Evolutionary conservation across 179 eudicot genomes (phyloP).

Genomic region (Drosera spatulata): DNA sequence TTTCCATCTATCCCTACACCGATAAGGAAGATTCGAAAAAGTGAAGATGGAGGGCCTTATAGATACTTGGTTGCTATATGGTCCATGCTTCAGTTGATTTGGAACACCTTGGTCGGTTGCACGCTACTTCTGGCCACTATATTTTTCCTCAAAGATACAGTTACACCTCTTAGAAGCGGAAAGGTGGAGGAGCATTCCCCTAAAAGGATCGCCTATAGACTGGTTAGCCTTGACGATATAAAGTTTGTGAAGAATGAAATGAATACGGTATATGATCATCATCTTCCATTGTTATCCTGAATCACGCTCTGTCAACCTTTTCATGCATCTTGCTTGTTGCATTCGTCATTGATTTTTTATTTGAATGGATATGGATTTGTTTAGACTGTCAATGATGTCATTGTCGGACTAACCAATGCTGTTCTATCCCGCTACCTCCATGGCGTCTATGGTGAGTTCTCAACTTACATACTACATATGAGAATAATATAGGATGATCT

Average conservation of each 20-base stretch:
- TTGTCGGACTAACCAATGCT: too few relatives aligned
- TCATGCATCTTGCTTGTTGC: too few relatives aligned
- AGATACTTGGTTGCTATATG: constrained; percentile 1
- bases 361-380: too few relatives aligned
- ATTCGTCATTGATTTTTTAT: too few relatives aligned
- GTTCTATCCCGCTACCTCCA: too few relatives aligned
- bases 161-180: constrained; percentile 35
- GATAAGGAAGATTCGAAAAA: too few relatives aligned
- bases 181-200: constrained; percentile 17
- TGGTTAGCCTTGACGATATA: constrained; percentile 32
- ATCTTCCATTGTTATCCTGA: neutral
- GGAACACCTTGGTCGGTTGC: constrained; percentile 36
- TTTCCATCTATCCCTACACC: too few relatives aligned
- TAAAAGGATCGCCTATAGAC: constrained; percentile 21
- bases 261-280: constrained; percentile 34
- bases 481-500: too few relatives aligned
- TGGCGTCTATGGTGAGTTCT: too few relatives aligned
- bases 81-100: constrained; percentile 18
- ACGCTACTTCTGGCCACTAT: constrained; percentile 28
- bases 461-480: too few relatives aligned
- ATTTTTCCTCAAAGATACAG: constrained; percentile 37
- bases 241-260: constrained; percentile 49
- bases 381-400: too few relatives aligned
- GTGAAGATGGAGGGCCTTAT: too few relatives aligned
- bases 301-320: neutral